These are phyloP conservation scores for Aphanomyces astaci DNA, from an alignment of 352 stramenopile species.

Conservation along the genomic window DNA sequence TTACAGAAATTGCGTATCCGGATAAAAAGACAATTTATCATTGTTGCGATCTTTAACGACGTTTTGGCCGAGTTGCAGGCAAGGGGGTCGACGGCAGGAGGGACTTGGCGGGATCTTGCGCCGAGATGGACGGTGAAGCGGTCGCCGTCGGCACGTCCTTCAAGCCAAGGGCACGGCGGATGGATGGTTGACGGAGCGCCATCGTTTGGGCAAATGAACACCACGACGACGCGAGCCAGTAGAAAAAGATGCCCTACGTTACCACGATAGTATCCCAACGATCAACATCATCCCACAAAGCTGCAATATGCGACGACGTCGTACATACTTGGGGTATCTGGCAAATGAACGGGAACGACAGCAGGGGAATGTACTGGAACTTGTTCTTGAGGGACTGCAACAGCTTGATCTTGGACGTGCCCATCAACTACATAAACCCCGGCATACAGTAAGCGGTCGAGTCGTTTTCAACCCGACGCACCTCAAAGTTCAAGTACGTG, in stretches of 20 bases:
- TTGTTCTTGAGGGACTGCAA: conserved; percentile 37
- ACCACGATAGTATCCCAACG: not conserved
- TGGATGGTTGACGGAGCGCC: conserved; percentile 56
- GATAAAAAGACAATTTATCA: not conserved
- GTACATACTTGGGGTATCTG: conserved; percentile 34
- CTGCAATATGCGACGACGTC: not conserved
- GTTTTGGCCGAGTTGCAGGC: not conserved
- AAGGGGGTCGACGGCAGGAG: not conserved
- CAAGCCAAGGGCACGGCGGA: conserved; percentile 48
- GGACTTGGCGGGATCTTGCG: not conserved
- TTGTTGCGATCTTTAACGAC: not conserved
- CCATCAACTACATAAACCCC: conserved; percentile 4
- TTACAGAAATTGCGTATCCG: not conserved
- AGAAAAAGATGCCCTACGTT: conserved; percentile 69
- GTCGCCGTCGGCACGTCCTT: not conserved
- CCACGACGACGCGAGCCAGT: conserved; percentile 69
- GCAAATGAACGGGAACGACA: conserved; percentile 44
- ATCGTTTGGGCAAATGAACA: conserved; percentile 50
- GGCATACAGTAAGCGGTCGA: not conserved
- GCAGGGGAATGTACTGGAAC: conserved; percentile 47
- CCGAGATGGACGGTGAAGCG: not conserved
- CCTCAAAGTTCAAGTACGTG: conserved; percentile 49
- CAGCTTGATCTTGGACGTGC: conserved; percentile 34
- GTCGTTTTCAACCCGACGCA: not conserved
- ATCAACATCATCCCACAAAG: not conserved